Evolutionary conservation across 306 rosid genomes (phyloP), one percentile per base, ranked within the genome.

Genomic region (Arachis stenosperma): DNA sequence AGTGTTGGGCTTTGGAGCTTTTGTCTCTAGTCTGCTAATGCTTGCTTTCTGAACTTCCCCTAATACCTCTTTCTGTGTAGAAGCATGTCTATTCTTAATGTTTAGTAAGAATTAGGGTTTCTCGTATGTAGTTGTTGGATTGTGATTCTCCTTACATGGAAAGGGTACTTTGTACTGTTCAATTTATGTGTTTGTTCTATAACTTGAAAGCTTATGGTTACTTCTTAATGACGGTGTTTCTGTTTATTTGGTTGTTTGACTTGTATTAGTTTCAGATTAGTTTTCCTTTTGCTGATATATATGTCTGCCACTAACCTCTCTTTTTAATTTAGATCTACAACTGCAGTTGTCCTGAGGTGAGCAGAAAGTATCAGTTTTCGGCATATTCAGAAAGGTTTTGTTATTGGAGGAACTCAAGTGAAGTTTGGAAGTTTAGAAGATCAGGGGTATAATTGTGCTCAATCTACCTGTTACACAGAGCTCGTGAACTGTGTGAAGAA

Each of bases 81-180:
- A 9, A 47, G 65, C 58, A 63, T 42, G 78, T 39, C 30, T 33
- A 33, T 33, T 33, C 37, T 47, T 37, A 5, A 42, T 39, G 51
- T 37, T 65, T 27, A 30, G 29, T 13, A 36, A 55, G 77, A 82
- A 42, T 83, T 85, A 81, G 87, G 97, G 83, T 68, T 87, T 75
- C 43, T n/a, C 22, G 60, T 55, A 22, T 53, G 30, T 53, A 5
- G 12, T 41, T 59, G 54, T 69, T 52, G 3, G 57, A 29, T 75
- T 66, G 11, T 58, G 5, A 27, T 22, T 58, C 73, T 42, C 12
- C 7, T 55, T 48, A 54, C 6, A 3, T 36, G 37, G 37, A 67
- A 65, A 47, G 76, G 41, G 57, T 42, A 17, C 42, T 64, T 43
- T 43, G 69, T 61, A 13, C 6, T 62, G 37, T 58, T 80, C 70